These are phyloP conservation scores for Chara braunii DNA, from an alignment of 139 green algal genomes.

Conservation along the genomic window DNA sequence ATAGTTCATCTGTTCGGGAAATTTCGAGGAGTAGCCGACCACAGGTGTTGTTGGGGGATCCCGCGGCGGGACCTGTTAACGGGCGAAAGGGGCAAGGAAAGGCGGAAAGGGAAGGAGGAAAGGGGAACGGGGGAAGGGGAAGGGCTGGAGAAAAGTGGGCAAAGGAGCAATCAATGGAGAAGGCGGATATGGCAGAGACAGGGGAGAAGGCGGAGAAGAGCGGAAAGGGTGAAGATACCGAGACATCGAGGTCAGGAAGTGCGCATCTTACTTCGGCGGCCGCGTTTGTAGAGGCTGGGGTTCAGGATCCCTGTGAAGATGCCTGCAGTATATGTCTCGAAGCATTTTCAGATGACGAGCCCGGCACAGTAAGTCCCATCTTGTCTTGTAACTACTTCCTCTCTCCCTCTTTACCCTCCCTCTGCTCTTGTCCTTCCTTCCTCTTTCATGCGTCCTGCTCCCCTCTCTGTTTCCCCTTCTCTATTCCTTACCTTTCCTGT, in stretches of 20 bases:
- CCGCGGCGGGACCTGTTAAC: too few relatives aligned
- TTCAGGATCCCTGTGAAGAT: constrained; percentile 35
- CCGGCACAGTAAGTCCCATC: constrained; percentile 10
- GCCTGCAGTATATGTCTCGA: constrained; percentile 36
- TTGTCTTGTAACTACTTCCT: too few relatives aligned
- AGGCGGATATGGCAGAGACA: not conserved
- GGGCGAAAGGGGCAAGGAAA: not conserved
- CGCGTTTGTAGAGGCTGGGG: constrained; percentile 28
- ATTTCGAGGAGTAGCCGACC: too few relatives aligned
- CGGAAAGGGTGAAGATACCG: not conserved
- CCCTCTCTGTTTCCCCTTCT: too few relatives aligned
- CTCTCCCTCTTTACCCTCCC: too few relatives aligned
- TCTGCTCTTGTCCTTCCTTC: too few relatives aligned
- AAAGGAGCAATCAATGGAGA: not conserved
- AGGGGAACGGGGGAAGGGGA: not conserved
- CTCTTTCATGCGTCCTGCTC: too few relatives aligned
- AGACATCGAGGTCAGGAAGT: not conserved
- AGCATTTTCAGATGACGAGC: constrained; percentile 17
- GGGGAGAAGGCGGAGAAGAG: not conserved
- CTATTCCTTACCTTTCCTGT: too few relatives aligned
- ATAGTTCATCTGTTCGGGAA: too few relatives aligned
- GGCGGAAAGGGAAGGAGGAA: not conserved
- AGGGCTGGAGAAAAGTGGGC: not conserved
- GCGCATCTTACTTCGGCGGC: constrained; percentile 28
- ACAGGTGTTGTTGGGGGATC: too few relatives aligned